Evolutionary conservation across 108 stramenopile species (phyloP), one percentile per base, ranked within the genome.

Genomic region (Cyclotella kingstonii): DNA sequence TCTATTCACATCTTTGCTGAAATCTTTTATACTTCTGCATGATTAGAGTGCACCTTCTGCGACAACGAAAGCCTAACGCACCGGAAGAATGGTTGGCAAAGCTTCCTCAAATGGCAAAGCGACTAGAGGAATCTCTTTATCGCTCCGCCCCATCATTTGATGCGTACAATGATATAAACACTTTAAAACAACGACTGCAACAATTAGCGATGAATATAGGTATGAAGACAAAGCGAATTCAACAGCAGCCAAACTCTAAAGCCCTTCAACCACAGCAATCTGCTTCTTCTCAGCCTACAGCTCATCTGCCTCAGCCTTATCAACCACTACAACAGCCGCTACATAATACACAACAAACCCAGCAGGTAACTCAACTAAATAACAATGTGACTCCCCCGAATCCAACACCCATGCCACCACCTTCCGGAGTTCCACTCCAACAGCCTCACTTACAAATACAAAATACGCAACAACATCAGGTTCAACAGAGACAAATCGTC

Each of bases 81-180:
- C 90, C 95, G n/a, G 78, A 86, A 55, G 93, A 96, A 72, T 96
- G 95, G 95, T 67, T 95, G 63, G 86, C 91, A 61, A 96, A 96
- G 57, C 82, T 98, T 7, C 95, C 95, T 6, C 91, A 96, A 65
- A 98, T 98, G 97, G 97, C 97, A 0, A 94, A 94, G 54, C 81
- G 95, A 21, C 76, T 98, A 53, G 97, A 98, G 52, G 95, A 96
- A 63, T 87, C 87, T 45, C 72, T 98, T 38, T 98, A 95, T 69
- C 79, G 94, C 12, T 90, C 94, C 2, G 94, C 95, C 1, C 70
- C 79, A 34, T 90, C 85, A 1, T 91, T 93, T 56, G 90, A 86
- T 14, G 94, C 92, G 45, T 98, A 98, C 66, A 93, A 89, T 70
- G 90, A 98, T 66, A 77, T 78, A 19, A 59, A 51, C 17, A 96